A percentile compares a stretch with the other conserved stretches of the same genome.
These are phyloP conservation scores for Suhomyces emberorum DNA, from an alignment of 805 yeast species.

Conservation along the genomic window DNA sequence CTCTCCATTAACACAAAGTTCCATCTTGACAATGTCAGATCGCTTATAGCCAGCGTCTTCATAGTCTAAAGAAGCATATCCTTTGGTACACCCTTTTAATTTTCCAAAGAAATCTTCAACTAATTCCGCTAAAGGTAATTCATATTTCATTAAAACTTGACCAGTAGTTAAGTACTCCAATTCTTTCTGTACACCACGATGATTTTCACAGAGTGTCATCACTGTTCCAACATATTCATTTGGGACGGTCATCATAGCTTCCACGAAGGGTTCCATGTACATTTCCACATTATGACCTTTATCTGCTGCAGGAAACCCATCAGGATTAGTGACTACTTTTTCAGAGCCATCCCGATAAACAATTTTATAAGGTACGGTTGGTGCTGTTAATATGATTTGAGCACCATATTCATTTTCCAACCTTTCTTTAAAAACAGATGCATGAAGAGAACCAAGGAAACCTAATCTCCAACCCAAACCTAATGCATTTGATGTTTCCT, in stretches of 20 bases:
- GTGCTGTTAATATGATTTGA: slow-evolving; percentile 85
- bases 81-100: slow-evolving; percentile 82
- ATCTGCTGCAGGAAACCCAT: slow-evolving; percentile 76
- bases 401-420: slow-evolving; percentile 93
- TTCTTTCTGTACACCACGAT: slow-evolving; percentile 80
- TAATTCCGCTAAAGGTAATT: slow-evolving; percentile 80
- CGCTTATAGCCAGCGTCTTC: slow-evolving; percentile 87
- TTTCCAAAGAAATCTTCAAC: slow-evolving; percentile 96
- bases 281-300: slow-evolving; percentile 47
- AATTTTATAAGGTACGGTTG: slow-evolving; percentile 90
- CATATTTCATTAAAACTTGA: slow-evolving; percentile 77
- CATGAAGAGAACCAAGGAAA: slow-evolving; percentile 90
- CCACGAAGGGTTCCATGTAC: slow-evolving; percentile 82
- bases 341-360: slow-evolving; percentile 64
- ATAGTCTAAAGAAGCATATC: slow-evolving; percentile 92
- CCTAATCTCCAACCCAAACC: slow-evolving; percentile 99
- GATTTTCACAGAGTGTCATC: slow-evolving; percentile 78
- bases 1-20: slow-evolving; percentile 81
- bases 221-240: slow-evolving; percentile 85
- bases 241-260: slow-evolving; percentile 87
- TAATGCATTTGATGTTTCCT: slow-evolving; percentile 88
- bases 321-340: slow-evolving; percentile 78
- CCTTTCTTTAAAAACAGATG: slow-evolving; percentile 89
- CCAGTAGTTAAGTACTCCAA: slow-evolving; percentile 73
- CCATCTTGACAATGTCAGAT: slow-evolving; percentile 82